A percentile compares a stretch with the other conserved stretches of the same genome.
phyloP scores from a whole-genome alignment of 2,329 filamentous ascomycete genomes.

The Hypoxylon sp. region DNA sequence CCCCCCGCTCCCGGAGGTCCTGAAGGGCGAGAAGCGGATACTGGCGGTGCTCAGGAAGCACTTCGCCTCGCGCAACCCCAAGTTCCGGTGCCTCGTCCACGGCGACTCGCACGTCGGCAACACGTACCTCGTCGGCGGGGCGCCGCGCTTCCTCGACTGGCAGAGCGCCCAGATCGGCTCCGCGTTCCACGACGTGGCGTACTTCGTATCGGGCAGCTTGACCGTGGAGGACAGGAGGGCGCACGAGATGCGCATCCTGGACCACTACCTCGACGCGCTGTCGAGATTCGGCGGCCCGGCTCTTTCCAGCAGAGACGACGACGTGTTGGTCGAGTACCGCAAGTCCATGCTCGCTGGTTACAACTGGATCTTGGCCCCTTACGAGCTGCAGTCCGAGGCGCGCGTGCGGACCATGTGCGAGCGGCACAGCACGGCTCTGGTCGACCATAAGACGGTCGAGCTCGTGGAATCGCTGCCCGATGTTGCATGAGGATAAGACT shows the following conservation, averaged over 20 bases:
- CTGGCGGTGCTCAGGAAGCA: constrained; percentile 44
- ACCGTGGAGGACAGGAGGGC: constrained; percentile 48
- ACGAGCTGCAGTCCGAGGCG: constrained; percentile 50
- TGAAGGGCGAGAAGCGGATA: constrained; percentile 46
- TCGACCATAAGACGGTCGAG: constrained; percentile 49
- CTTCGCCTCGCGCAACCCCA: constrained; percentile 43
- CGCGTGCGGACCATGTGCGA: constrained; percentile 46
- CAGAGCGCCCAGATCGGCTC: constrained; percentile 50
- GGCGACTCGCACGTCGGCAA: constrained; percentile 51
- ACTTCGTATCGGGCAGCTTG: constrained; percentile 49
- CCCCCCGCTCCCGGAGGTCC: constrained; percentile 41
- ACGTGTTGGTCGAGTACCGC: constrained; percentile 49
- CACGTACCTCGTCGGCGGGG: constrained; percentile 44
- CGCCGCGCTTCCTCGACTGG: constrained; percentile 52
- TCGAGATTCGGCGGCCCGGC: constrained; percentile 36
- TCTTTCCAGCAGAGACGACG: constrained; percentile 44
- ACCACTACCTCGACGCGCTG: constrained; percentile 48
- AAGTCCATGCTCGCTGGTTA: constrained; percentile 49
- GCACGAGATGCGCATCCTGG: constrained; percentile 48
- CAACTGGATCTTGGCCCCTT: constrained; percentile 48
- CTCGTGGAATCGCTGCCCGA: constrained; percentile 40
- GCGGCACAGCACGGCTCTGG: constrained; percentile 47
- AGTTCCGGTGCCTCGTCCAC: constrained; percentile 49
- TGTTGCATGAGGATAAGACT: background rate
- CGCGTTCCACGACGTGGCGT: constrained; percentile 52